These are phyloP conservation scores for Solioccasus polychromus DNA, from an alignment of 768 basidiomycete genomes.

Conservation along the genomic window DNA sequence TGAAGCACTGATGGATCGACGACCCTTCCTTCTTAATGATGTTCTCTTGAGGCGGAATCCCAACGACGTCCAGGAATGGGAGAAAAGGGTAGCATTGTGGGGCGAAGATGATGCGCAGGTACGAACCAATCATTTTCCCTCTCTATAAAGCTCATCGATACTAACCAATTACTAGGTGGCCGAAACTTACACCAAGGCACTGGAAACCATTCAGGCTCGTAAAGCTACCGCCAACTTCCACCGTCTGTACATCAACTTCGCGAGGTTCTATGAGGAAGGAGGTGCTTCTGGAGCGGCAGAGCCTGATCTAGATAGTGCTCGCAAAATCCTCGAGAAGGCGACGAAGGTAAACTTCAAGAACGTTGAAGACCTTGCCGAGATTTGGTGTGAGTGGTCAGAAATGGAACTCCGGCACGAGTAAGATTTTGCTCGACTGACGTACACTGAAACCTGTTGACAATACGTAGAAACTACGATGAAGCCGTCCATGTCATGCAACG, in stretches of 20 bases:
- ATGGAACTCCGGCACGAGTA: slow-evolving; percentile 96
- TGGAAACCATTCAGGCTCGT: slow-evolving; percentile 84
- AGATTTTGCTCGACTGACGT: slow-evolving; percentile 29
- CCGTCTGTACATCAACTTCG: slow-evolving; percentile 90
- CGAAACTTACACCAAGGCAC: slow-evolving; percentile 86
- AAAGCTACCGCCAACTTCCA: slow-evolving; percentile 91
- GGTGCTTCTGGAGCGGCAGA: slow-evolving; percentile 80
- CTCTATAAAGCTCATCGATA: not conserved
- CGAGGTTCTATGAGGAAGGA: slow-evolving; percentile 96
- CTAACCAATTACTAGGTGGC: slow-evolving; percentile 57
- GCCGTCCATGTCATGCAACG: slow-evolving; percentile 95
- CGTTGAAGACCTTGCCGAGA: slow-evolving; percentile 97
- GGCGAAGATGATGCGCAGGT: slow-evolving; percentile 94
- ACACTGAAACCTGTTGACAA: slow-evolving; percentile 9
- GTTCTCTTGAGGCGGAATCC: slow-evolving; percentile 91
- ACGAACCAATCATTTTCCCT: slow-evolving; percentile 1
- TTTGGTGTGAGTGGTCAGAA: slow-evolving; percentile 99
- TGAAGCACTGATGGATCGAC: slow-evolving; percentile 89
- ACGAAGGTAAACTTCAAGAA: slow-evolving; percentile 88
- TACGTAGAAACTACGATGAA: slow-evolving; percentile 89
- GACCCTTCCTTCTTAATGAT: slow-evolving; percentile 96
- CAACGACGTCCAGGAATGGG: slow-evolving; percentile 99
- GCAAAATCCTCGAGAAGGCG: slow-evolving; percentile 92
- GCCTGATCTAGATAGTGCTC: slow-evolving; percentile 76
- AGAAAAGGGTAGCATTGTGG: slow-evolving; percentile 92